Percentiles rank a stretch among this genome's conserved stretches.
phyloP scores from a whole-genome alignment of 2,329 filamentous ascomycete genomes.

The Xylariaceae sp. region DNA sequence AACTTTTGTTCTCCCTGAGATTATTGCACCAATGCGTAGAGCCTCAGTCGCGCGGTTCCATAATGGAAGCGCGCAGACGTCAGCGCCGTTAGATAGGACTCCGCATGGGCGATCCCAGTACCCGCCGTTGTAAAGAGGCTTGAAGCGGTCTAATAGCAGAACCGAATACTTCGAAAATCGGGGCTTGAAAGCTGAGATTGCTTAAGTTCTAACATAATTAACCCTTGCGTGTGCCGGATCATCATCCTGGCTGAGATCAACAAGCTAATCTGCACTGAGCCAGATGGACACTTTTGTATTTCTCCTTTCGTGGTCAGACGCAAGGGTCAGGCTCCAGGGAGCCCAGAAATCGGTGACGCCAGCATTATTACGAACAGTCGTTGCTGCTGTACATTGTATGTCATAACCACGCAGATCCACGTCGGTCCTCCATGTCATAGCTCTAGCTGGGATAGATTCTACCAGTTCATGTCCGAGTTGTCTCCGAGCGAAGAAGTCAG shows the following conservation, averaged over 20 bases:
- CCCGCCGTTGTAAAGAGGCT: conserved; percentile 12
- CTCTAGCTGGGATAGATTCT: neutral
- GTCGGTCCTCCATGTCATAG: neutral
- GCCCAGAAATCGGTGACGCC: conserved; percentile 15
- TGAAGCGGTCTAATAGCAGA: conserved; percentile 15
- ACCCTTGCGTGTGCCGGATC: conserved; percentile 13
- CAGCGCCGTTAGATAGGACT: conserved; percentile 13
- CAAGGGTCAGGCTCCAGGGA: neutral
- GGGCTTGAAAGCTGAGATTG: conserved; percentile 17
- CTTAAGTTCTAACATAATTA: neutral
- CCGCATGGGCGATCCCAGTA: conserved; percentile 22
- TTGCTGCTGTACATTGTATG: too few species aligned
- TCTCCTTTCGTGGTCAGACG: conserved; percentile 11
- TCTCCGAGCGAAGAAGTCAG: conserved; percentile 5
- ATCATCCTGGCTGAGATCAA: conserved; percentile 25
- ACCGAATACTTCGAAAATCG: neutral
- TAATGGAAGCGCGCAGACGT: conserved; percentile 15
- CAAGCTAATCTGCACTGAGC: conserved; percentile 18
- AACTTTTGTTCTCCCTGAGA: conserved; percentile 9
- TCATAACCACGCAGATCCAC: neutral
- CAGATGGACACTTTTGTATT: neutral
- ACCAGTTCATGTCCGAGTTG: neutral
- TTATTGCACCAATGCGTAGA: conserved; percentile 9
- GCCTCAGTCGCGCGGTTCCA: conserved; percentile 14
- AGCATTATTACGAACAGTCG: neutral